Conservation (phyloP, 768 basidiomycete genomes). For the Auriscalpium vulgare region DNA sequence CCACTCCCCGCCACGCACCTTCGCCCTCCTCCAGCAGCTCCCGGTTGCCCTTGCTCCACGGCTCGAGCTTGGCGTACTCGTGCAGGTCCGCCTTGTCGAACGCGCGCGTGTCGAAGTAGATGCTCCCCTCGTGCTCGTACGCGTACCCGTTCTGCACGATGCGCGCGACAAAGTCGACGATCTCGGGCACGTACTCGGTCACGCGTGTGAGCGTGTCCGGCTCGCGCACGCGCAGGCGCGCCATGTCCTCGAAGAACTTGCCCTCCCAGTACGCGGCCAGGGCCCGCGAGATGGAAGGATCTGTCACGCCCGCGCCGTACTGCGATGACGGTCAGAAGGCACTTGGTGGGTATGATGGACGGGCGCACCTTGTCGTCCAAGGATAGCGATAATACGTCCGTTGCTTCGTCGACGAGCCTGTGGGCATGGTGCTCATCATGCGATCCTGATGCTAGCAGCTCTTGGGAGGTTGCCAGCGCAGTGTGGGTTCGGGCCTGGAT, state of each 20-base stretch:
- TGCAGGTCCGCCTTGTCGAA: constrained; percentile 77
- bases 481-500: constrained; percentile 39
- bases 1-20: constrained; percentile 40
- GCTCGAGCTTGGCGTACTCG: constrained; percentile 89
- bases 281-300: constrained; percentile 77
- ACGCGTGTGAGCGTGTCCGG: constrained; percentile 92
- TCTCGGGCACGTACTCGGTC: constrained; percentile 94
- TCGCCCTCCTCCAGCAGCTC: constrained; percentile 88
- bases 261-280: constrained; percentile 85
- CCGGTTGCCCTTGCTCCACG: constrained; percentile 91
- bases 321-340: constrained; percentile 24
- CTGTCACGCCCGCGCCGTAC: constrained; percentile 75
- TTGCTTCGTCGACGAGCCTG: constrained; percentile 61
- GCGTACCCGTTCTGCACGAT: constrained; percentile 84
- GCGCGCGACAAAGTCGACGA: constrained; percentile 78
- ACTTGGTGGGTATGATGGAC: constrained; percentile 2
- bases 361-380: constrained; percentile 65
- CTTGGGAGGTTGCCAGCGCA: constrained; percentile 47
- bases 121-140: constrained; percentile 69
- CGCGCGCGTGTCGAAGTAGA: constrained; percentile 83
- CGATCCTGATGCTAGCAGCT: constrained; percentile 33
- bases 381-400: constrained; percentile 65
- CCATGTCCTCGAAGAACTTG: constrained; percentile 90
- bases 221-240: constrained; percentile 72
- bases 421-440: constrained; percentile 37